Conservation (phyloP, 371 early-diverging fungal species). For the Apophysomyces elegans region DNA sequence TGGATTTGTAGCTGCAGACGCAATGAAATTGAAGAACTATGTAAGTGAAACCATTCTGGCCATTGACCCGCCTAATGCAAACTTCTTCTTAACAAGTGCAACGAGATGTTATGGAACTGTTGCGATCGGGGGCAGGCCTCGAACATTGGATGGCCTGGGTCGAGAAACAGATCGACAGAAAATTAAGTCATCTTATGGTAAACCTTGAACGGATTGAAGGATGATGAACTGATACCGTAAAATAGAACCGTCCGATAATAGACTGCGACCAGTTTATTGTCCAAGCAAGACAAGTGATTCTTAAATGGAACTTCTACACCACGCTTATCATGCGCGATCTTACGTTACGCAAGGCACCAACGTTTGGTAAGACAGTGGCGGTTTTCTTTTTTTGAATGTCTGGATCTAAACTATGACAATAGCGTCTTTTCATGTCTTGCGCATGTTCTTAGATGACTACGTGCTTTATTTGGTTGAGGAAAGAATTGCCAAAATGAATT, state of each 20-base stretch:
- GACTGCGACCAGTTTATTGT: conserved; percentile 41
- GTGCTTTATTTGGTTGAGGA: conserved; percentile 57
- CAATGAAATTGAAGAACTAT: conserved; percentile 36
- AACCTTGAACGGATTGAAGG: conserved; percentile 10
- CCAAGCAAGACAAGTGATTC: conserved; percentile 52
- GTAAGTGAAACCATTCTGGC: conserved; percentile 26
- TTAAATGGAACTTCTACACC: conserved; percentile 59
- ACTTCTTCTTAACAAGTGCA: conserved; percentile 29
- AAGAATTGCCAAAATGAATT: conserved; percentile 44
- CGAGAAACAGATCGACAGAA: conserved; percentile 37
- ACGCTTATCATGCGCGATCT: conserved; percentile 51
- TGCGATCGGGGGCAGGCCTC: conserved; percentile 30
- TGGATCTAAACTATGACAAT: background rate
- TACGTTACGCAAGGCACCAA: conserved; percentile 38
- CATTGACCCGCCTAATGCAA: background rate
- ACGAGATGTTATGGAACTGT: conserved; percentile 38
- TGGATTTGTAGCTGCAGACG: conserved; percentile 61
- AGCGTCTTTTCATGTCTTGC: conserved; percentile 49
- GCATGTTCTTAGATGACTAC: conserved; percentile 60
- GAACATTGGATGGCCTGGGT: conserved; percentile 58
- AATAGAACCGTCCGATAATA: conserved; percentile 1
- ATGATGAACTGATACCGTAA: background rate
- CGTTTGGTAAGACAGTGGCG: conserved; percentile 37
- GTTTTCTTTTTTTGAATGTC: conserved; percentile 27
- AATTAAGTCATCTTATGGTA: conserved; percentile 32